Evolutionary conservation across 2,329 filamentous ascomycete species (phyloP), one percentile per base, ranked within the genome.

Genomic region (Nothopassalora personata): DNA sequence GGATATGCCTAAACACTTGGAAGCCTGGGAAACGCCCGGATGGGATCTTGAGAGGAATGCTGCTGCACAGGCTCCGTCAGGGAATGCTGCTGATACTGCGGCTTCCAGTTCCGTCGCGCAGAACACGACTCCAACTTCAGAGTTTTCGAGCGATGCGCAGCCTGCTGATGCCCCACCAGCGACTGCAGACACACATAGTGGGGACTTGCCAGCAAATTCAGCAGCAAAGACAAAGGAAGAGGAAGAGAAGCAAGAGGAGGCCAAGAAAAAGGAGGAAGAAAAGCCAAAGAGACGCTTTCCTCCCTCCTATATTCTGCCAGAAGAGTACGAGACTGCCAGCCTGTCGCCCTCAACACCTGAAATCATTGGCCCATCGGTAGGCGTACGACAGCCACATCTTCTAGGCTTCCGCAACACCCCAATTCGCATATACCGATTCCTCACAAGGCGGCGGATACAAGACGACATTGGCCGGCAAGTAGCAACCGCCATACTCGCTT

Each of bases 351-450:
- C 82, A 48, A 83, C 88, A 47, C 93, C 93, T 3, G 70, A 79
- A 62, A 83, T 87, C 60, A 85, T 99, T 69, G 83, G 86, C 39
- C 91, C 91, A 47, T 86, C 88, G 5, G 79, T 83, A 27, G 81
- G 88, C 13, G 82, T 99, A 60, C 80, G 84, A 46, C 89, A 96
- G 74, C 93, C 93, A 0, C 93, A 97, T 73, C 83, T 97, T 59
- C 87, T 99, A 31, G 94, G 94, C 60, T 96, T 99, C 79, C 79
- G 89, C 63, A 93, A 94, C 77, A 97, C 93, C 2, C 89, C 91
- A 0, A 88, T 86, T 64, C 87, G 94, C 60, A 81, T 97, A 61
- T 89, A 88, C 70, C 89, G 94, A 64, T 99, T 92, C 81, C 80
- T 99, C 61, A 96, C 88, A 73, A 87, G 88, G 61, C 88, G 94